Percentiles rank a stretch among this genome's conserved stretches.
Evolutionary conservation across 176 grass and related monocot genomes (phyloP).

Genomic region (Eremochloa ophiuroides): DNA sequence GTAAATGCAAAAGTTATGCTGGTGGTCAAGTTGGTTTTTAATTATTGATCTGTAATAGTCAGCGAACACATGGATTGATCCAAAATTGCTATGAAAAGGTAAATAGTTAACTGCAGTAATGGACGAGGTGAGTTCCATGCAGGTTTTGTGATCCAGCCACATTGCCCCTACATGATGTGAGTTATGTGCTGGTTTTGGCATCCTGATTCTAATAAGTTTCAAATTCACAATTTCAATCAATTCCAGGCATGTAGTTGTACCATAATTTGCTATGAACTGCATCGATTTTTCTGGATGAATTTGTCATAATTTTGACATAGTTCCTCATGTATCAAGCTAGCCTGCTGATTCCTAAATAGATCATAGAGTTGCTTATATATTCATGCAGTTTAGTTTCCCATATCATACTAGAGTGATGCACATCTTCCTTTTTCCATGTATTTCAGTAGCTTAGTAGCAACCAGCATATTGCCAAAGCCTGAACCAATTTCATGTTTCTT

Average conservation of each 20-base stretch:
- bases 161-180: slow-evolving; percentile 50
- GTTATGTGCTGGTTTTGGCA: not conserved
- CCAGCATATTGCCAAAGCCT: not conserved
- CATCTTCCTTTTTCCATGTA: not conserved
- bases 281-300: not conserved
- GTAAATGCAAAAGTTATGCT: too few species aligned
- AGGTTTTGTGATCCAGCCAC: slow-evolving; percentile 16
- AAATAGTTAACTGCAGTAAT: too few species aligned
- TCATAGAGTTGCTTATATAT: not conserved
- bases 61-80: too few species aligned
- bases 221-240: not conserved
- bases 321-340: not conserved
- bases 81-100: too few species aligned
- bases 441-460: not conserved
- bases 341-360: not conserved
- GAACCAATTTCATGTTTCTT: not conserved
- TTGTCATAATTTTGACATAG: not conserved
- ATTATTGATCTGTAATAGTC: too few species aligned
- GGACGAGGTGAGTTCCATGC: too few species aligned
- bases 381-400: not conserved
- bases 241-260: not conserved
- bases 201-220: not conserved
- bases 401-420: not conserved
- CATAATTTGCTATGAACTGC: not conserved
- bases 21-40: too few species aligned